A percentile compares a stretch with the other conserved stretches of the same genome.
Evolutionary conservation across 192 early-diverging fungal genomes (phyloP).

Genomic region (Fimicolochytrium jonesii): DNA sequence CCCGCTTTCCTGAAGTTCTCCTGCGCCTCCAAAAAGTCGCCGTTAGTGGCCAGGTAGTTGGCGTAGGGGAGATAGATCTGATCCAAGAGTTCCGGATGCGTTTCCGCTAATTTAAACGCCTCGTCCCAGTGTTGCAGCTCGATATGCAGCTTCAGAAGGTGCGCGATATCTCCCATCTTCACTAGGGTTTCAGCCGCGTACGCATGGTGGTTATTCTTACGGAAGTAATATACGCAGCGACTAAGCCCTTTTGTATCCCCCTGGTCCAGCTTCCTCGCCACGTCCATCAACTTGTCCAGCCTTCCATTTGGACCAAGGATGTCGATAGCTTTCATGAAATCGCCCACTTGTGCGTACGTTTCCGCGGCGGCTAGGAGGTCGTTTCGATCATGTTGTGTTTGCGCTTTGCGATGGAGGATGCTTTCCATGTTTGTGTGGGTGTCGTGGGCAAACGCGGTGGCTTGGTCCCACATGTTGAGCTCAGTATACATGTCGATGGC

Average conservation of each 20-base stretch:
- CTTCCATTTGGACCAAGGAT: constrained; percentile 48
- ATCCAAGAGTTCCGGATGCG: constrained; percentile 41
- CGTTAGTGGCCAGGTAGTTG: constrained; percentile 50
- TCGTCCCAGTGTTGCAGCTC: constrained; percentile 54
- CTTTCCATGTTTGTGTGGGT: constrained; percentile 34
- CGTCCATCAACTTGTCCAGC: constrained; percentile 49
- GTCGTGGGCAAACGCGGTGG: constrained; percentile 49
- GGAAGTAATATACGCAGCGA: constrained; percentile 47
- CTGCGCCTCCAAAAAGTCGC: constrained; percentile 53
- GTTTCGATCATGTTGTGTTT: constrained; percentile 51
- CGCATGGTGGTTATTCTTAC: constrained; percentile 37
- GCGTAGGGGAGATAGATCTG: constrained; percentile 53
- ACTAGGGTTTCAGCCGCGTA: constrained; percentile 49
- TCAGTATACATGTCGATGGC: constrained; percentile 61
- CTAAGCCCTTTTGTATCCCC: constrained; percentile 39
- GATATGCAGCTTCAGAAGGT: constrained; percentile 43
- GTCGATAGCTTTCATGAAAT: constrained; percentile 51
- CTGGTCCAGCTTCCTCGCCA: constrained; percentile 39
- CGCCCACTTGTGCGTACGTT: constrained; percentile 57
- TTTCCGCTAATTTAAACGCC: constrained; percentile 50
- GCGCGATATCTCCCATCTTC: constrained; percentile 48
- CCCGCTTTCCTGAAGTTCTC: constrained; percentile 53
- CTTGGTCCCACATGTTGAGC: constrained; percentile 56
- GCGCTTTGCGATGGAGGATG: constrained; percentile 54
- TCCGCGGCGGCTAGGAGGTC: constrained; percentile 53